Base-by-base conservation (phyloP, 768 basidiomycete species). In the Trametes punicea region DNA sequence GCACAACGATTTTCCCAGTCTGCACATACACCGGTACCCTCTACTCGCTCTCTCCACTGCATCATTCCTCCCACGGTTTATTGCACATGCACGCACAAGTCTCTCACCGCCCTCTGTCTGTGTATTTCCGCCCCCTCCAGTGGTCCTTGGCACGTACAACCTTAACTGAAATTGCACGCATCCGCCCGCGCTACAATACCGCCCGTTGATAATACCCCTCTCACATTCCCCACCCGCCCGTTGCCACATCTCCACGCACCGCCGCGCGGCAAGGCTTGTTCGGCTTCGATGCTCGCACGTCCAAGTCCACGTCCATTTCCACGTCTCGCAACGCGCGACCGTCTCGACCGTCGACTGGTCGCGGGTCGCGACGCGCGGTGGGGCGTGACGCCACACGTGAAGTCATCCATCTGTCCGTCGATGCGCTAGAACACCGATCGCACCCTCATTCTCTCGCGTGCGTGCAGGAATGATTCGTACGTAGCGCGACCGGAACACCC, bases 211-310 rank as follows among this genome's bases (percentile, higher is more conserved):
- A 31, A 44, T 48, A 34, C 18, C 48, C 30, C 46, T 33, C 45
- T 29, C 25, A 36, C 23, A 15, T 29, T 34, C 41, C 31, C 9
- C 20, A n/a, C 16, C 15, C 21, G 10, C 21, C 33, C 31, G 23
- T 8, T 7, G 20, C 13, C 21, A 25, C 34, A 21, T 8, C 30
- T 9, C 20, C 49, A 18, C 27, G 7, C 16, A 16, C 29, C 34
- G 27, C 26, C 38, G 15, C 34, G 18, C 10, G 8, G 25, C 16
- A 34, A n/a, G 31, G 36, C 34, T 31, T 51, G 27, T 51, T 46
- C 44, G 49, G 56, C 18, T 31, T 57, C 50, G 50, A 51, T 40
- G 47, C 40, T 42, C 31, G 56, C 56, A 57, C 34, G 33, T n/a
- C n/a, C n/a, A n/a, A n/a, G n/a, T n/a, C n/a, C n/a, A n/a, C n/a